Evolutionary conservation across 805 yeast genomes (phyloP), one percentile per base, ranked within the genome.

Genomic region (Metschnikowia reukaufii): DNA sequence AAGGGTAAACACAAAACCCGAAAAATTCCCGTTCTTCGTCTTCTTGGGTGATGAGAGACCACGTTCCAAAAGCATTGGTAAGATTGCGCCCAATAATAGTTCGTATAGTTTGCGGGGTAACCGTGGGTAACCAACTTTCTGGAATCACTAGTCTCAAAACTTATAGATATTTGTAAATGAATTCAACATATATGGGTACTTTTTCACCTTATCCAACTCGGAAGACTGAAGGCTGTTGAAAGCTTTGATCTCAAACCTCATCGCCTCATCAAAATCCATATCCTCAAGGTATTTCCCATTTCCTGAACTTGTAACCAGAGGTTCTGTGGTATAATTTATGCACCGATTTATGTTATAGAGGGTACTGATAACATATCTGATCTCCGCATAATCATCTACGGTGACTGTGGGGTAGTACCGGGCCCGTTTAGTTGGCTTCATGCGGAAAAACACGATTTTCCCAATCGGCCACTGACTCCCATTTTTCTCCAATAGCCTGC

Each of bases 61-160:
- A 82, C 18, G 82, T 79, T 1, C 88, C 88, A 62, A 83, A 83
- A 0, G 88, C 83, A 57, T 83, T 83, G 13, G 85, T 83, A 41
- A 81, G 76, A 52, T 83, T 84, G 33, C 75, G 66, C 2, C 88
- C 88, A 40, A 79, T 65, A 2, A 79, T 72, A 13, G 65, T 63
- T 38, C 86, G 66, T 15, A 82, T 61, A 4, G 50, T 50, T 2
- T 61, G 62, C 1, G 76, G 60, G 3, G 74, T 70, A 12, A 82
- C 58, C 13, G 58, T 51, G 1, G 59, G 61, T 31, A 68, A 71
- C 23, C 74, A 54, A 16, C 51, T 50, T 1, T 58, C 56, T 0
- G 77, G 76, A 10, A 76, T 57, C 6, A 72, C 56, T 3, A 74
- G 51, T 42, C 61, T 67, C 30, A 82, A 52, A 79, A 77, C 59